Percentiles rank a stretch among this genome's conserved stretches.
Evolutionary conservation across 768 basidiomycete species (phyloP).

Genomic region (Asterophora parasitica): DNA sequence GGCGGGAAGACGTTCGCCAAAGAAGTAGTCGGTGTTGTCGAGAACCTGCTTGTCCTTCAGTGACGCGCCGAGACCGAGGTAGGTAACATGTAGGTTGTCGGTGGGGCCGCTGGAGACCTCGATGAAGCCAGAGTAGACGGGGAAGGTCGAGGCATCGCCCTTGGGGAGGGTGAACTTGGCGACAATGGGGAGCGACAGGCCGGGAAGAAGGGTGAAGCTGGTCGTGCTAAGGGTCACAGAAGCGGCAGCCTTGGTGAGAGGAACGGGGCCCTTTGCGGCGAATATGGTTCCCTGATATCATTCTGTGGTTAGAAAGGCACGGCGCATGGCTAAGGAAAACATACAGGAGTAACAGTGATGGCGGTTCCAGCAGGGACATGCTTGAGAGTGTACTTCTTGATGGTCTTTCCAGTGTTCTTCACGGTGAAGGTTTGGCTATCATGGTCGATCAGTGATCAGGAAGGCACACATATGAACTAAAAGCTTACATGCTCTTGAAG

Average conservation of each 20-base stretch:
- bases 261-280: slow-evolving; percentile 45
- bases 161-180: slow-evolving; percentile 37
- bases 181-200: slow-evolving; percentile 34
- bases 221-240: slow-evolving; percentile 40
- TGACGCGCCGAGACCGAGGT: slow-evolving; percentile 38
- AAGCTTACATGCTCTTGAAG: slow-evolving; percentile 38
- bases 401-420: slow-evolving; percentile 39
- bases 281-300: slow-evolving; percentile 32
- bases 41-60: slow-evolving; percentile 40
- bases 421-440: slow-evolving; percentile 46
- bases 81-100: slow-evolving; percentile 39
- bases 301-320: not conserved
- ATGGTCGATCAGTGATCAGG: not conserved
- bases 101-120: slow-evolving; percentile 32
- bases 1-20: slow-evolving; percentile 40
- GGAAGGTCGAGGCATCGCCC: slow-evolving; percentile 40
- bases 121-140: slow-evolving; percentile 60
- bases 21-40: slow-evolving; percentile 44
- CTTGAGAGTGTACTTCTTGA: slow-evolving; percentile 41
- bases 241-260: slow-evolving; percentile 40
- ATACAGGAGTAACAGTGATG: slow-evolving; percentile 38
- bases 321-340: slow-evolving; percentile 5
- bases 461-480: slow-evolving; percentile 1
- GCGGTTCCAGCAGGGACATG: slow-evolving; percentile 59
- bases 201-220: slow-evolving; percentile 41